Base-by-base conservation (phyloP, 306 rosid species). In the Amphicarpaea edgeworthii region DNA sequence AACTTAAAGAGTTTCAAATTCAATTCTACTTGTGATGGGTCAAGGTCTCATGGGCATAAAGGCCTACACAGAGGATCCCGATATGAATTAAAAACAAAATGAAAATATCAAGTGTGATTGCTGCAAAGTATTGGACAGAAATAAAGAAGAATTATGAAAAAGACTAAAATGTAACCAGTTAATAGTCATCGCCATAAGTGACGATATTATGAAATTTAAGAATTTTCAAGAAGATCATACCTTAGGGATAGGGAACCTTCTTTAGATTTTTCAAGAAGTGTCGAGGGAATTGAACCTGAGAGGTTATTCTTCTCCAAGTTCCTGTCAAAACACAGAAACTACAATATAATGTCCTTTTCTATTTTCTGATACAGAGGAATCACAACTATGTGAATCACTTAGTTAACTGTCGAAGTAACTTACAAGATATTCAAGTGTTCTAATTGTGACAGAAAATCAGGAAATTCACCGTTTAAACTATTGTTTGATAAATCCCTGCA, bases 401-500 rank as follows among this genome's bases (percentile, higher is more conserved):
- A 2, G 20, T 26, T 16, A 38, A 24, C 7, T 6, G 8, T 60
- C 4, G 54, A 71, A 45, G 41, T 11, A 75, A 79, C 90, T 84
- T 84, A 82, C 90, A 87, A 38, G 41, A 69, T 60, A 57, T 57
- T 58, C 12, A 84, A 57, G 6, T 37, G 0, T 41, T 12, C 50
- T 28, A 87, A 32, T 49, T 79, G 45, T 16, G 85, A 37, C 32
- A 82, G 55, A 54, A 79, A 80, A 3, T 26, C 42, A 10, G 85
- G 87, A 7, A 84, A 61, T 21, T 43, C 11, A 23, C 88, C 85
- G 0, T 49, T 65, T 64, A 87, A 81, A 71, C 50, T 40, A 8
- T 86, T 86, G 77, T 86, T 75, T 24, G 92, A 88, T 64, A 85
- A 55, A 81, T 85, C 89, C 86, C 89, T 88, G 79, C 12, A 79